Base-by-base conservation (phyloP, 2,329 filamentous ascomycete genomes). In the Colletotrichum phormii region DNA sequence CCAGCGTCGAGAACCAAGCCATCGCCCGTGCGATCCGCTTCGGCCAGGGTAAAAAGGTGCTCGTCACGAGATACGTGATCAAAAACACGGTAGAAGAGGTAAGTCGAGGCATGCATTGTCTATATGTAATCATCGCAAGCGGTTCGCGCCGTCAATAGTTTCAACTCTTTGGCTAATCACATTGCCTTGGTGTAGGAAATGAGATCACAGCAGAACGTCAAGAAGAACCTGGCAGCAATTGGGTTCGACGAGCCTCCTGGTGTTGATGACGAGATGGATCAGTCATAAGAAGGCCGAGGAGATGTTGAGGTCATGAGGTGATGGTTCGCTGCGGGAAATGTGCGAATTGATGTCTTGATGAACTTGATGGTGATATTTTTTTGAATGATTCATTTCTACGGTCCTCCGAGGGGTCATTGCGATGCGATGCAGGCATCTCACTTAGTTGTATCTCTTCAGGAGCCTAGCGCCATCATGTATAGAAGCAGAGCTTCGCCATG, bases 1-100 rank as follows among this genome's bases (percentile, higher is more conserved):
- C 87, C 0, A 84, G 82, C 2, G 83, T 88, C 0, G 88, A 89
- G 70, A 83, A 82, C 13, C 88, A 90, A 67, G 88, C 87, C 0
- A 84, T 89, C 13, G 86, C 82, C 0, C 79, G 87, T 12, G 86
- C 85, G 0, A 77, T 87, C 3, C 82, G 87, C 0, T 78, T 89
- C 0, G 85, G 86, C 0, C 88, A 89, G 70, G 75, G 77, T 1
- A 75, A 82, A 5, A 65, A 82, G 11, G 87, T 89, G 0, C 68
- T 77, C 0, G 82, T 89, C 0, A 84, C 80, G 0, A 82, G 86
- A 31, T 89, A 89, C 55, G 78, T 87, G 0, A 81, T 86, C 0
- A 76, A 80, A 0, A 64, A 79, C 0, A 85, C 84, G 0, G 82
- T 88, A 0, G 86, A 88, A 76, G 77, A 83, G 77, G 86, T 87